Evolutionary conservation across 306 rosid species (phyloP), one percentile per base, ranked within the genome.

Genomic region (Malus domestica): DNA sequence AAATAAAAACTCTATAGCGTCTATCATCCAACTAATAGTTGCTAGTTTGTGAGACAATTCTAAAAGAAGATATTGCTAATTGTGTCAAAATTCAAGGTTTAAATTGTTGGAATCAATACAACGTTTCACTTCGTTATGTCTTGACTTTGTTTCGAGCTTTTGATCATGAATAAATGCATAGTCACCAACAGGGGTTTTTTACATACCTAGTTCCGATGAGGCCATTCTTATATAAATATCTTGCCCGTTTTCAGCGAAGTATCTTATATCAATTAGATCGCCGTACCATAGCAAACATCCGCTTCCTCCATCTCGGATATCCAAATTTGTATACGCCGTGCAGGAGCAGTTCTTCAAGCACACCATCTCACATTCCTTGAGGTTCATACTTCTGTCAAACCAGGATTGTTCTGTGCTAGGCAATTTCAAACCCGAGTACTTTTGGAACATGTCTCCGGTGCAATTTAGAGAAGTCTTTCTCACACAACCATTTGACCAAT

Each of bases 301-400:
- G 22, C 68, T 58, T 8, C 75, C 81, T 5, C 79, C 80, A 79
- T 80, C 8, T 1, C 69, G 42, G 19, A 83, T 42, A 45, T 82
- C 83, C 0, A 40, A 69, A 78, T 83, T 83, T 2, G 89, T 83
- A 80, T 79, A 85, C 3, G 89, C 87, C 18, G 32, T 77, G 68
- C 93, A 89, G 14, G 88, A 83, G 62, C 93, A 89, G 51, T 83
- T 82, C 10, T 27, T 27, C 20, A 60, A 54, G 73, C 93, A 89
- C 69, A 15, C 27, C 0, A 1, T 40, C 44, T 30, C 19, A 29
- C 93, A 87, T 19, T 85, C 85, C 10, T 40, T 25, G 2, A 84
- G 78, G 29, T 45, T 80, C 82, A 69, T 72, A 33, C 67, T 84
- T 29, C 5, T 70, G 44, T 84, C 60, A 16, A 40, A 67, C 51